Evolutionary conservation across 371 early-diverging fungal genomes (phyloP), one percentile per base, ranked within the genome.

Genomic region (Blastocladiella emersonii): DNA sequence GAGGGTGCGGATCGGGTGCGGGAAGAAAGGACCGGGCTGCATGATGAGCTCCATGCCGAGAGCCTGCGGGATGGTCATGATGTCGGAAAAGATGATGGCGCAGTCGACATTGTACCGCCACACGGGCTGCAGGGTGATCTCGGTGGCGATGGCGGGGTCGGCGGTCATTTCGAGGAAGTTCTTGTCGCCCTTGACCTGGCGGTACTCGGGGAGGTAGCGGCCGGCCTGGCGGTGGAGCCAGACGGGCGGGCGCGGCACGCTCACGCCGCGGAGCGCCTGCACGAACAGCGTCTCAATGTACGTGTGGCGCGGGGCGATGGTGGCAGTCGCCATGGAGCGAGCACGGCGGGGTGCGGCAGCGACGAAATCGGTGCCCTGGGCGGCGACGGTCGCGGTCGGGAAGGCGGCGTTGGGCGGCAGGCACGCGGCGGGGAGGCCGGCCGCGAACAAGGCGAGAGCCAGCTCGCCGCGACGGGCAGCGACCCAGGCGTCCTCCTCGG

Each of bases 191-290:
- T 62, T 62, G 62, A 61, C 25, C 19, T 61, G 8, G 15, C 8
- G 25, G 55, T 62, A 62, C 41, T 62, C 93, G 51, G 98, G 96
- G 69, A 98, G 76, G 70, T 96, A 97, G 35, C 98, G 84, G 34
- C 98, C 98, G 10, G 98, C 98, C 76, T 98, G 97, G 65, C 98
- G 85, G 95, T 95, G 95, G 71, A 95, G 88, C 98, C 98, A 98
- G 21, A 94, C 89, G 12, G 98, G 98, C 0, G 84, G 82, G 37
- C 92, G 86, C 15, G 62, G 61, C 8, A 62, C 57, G 15, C 27
- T 27, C 15, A 61, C 25, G 15, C 62, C 65, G 25, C 65, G 65
- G 23, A 62, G 15, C 0, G 62, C 62, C 17, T 62, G 62, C 34
- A 62, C 57, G 12, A 62, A 57, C n/a, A 62, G 62, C 56, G 62